phyloP scores from a whole-genome alignment of 164 flowering plant species.

The Tetrastigma voinierianum region DNA sequence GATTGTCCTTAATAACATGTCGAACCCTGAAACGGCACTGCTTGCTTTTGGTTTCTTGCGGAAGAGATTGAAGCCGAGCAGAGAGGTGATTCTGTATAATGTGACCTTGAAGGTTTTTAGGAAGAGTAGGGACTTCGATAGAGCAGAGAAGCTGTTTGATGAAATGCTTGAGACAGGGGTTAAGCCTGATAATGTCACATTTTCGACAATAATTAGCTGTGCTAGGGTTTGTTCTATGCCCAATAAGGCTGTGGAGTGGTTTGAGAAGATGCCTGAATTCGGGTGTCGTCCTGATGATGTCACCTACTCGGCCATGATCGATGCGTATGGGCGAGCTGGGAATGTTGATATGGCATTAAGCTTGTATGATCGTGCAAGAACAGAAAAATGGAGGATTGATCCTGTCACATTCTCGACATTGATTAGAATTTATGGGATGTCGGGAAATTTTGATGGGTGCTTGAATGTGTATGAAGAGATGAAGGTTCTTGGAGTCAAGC shows the following conservation, averaged over 20 bases:
- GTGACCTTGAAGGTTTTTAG: conserved; percentile 75
- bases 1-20: conserved; percentile 64
- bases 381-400: conserved; percentile 79
- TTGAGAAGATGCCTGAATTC: conserved; percentile 71
- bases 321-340: conserved; percentile 82
- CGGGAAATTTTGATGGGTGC: conserved; percentile 83
- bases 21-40: conserved; percentile 49
- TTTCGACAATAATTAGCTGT: conserved; percentile 79
- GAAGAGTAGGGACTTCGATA: conserved; percentile 50
- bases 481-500: conserved; percentile 79
- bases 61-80: conserved; percentile 26
- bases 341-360: conserved; percentile 73
- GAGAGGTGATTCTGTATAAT: conserved; percentile 63
- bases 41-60: conserved; percentile 52
- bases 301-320: conserved; percentile 78
- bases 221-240: conserved; percentile 67
- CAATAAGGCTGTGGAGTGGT: conserved; percentile 79
- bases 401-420: conserved; percentile 65
- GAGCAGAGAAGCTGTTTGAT: conserved; percentile 64
- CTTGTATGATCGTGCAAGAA: conserved; percentile 81
- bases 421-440: conserved; percentile 61
- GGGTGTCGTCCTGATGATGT: conserved; percentile 73
- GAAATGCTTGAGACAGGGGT: conserved; percentile 73
- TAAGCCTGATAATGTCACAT: conserved; percentile 76
- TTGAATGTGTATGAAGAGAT: conserved; percentile 91